phyloP scores from a whole-genome alignment of 148 eudicot genomes.

The Silene conica region DNA sequence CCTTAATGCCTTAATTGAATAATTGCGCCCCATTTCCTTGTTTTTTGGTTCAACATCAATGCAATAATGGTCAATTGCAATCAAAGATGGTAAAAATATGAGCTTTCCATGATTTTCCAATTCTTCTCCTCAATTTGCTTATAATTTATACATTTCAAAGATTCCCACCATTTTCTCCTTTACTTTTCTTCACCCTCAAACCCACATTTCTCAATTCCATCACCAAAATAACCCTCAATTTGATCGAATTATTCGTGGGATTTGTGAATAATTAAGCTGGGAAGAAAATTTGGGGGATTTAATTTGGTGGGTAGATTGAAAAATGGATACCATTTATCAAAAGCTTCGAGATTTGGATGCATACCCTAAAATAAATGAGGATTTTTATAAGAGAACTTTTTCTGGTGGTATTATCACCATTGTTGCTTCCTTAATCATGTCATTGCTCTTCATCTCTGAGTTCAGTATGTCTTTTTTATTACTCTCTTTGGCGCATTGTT shows the following conservation, averaged over 20 bases:
- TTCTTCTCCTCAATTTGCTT: conserved; percentile 11
- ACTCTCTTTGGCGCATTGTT: no score
- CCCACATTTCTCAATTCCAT: not conserved
- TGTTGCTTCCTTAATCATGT: conserved; percentile 54
- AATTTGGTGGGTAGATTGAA: conserved; percentile 12
- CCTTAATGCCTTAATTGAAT: no score
- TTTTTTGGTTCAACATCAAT: no score
- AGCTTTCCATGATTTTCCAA: not conserved
- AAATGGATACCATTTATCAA: conserved; percentile 47
- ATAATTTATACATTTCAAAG: not conserved
- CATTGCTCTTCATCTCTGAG: conserved; percentile 79
- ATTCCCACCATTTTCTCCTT: conserved; percentile 4
- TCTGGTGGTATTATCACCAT: conserved; percentile 88
- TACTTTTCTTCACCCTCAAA: not conserved
- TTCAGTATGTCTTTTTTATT: conserved; percentile 44
- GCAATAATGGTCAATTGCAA: no score
- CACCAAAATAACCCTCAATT: not conserved
- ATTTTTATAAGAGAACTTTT: conserved; percentile 80
- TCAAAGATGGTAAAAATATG: not conserved
- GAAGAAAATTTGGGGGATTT: not conserved
- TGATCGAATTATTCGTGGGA: not conserved
- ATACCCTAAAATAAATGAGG: conserved; percentile 91
- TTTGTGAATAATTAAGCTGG: not conserved
- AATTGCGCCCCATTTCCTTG: no score
- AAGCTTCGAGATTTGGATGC: conserved; percentile 82